A percentile compares a stretch with the other conserved stretches of the same genome.
Evolutionary conservation across 371 early-diverging fungal genomes (phyloP).

Genomic region (Conidiobolus incongruus): DNA sequence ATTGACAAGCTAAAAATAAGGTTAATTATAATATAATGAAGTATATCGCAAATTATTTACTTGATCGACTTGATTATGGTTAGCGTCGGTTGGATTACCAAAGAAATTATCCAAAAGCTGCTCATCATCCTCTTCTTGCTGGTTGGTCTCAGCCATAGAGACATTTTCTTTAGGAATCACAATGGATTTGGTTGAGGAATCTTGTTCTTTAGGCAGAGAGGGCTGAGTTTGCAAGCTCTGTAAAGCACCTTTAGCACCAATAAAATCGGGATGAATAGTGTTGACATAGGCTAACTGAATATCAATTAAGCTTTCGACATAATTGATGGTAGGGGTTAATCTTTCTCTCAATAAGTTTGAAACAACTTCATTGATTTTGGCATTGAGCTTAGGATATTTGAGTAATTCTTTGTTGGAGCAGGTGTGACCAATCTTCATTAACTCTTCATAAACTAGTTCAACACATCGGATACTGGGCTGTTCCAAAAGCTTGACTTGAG

Average conservation of each 20-base stretch:
- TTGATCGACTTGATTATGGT: slow-evolving; percentile 4
- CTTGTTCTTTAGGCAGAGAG: too few species aligned
- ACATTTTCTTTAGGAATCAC: neutral
- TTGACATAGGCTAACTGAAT: slow-evolving; percentile 81
- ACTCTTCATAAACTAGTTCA: slow-evolving; percentile 64
- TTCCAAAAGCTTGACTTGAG: slow-evolving; percentile 55
- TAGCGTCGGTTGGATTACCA: slow-evolving; percentile 15
- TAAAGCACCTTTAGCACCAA: slow-evolving; percentile 51
- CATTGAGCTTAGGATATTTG: slow-evolving; percentile 60
- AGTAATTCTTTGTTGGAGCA: slow-evolving; percentile 58
- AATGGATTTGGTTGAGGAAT: neutral
- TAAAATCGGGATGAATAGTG: slow-evolving; percentile 82
- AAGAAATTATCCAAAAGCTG: slow-evolving; percentile 50
- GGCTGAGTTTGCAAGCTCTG: slow-evolving; percentile 15
- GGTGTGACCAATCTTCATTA: slow-evolving; percentile 66
- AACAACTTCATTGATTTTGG: slow-evolving; percentile 46
- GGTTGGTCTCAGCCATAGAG: neutral
- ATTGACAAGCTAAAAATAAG: slow-evolving; percentile 12
- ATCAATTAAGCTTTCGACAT: slow-evolving; percentile 58
- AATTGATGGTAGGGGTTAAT: slow-evolving; percentile 35
- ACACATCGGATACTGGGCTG: slow-evolving; percentile 66
- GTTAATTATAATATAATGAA: slow-evolving; percentile 8
- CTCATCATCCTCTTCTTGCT: slow-evolving; percentile 20
- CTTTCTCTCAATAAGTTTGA: slow-evolving; percentile 62
- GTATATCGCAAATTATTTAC: slow-evolving; percentile 5